Evolutionary conservation across 257 asterid genomes (phyloP).

Genomic region (Nicotiana noctiflora): DNA sequence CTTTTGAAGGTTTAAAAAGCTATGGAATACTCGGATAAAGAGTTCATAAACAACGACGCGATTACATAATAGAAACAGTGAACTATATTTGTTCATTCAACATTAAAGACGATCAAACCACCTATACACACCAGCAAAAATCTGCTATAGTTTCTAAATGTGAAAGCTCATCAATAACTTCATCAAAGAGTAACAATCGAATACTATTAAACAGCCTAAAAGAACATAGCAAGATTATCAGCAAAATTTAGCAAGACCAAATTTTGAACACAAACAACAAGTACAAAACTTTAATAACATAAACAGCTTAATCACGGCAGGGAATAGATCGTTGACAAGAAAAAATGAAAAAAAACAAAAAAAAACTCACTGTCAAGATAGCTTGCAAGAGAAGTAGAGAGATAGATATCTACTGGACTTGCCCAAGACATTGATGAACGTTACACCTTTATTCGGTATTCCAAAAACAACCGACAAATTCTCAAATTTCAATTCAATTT

Average conservation of each 20-base stretch:
- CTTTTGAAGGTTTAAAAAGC: neutral
- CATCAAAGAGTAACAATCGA: neutral
- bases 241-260: neutral
- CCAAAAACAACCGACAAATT: slow-evolving; percentile 38
- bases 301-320: neutral
- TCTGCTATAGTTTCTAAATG: too few species aligned
- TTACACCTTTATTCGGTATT: slow-evolving; percentile 33
- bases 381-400: slow-evolving; percentile 96
- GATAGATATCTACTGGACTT: slow-evolving; percentile 84
- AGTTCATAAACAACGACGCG: neutral
- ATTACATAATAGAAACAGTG: neutral
- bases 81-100: neutral
- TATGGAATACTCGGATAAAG: too few species aligned
- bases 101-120: too few species aligned
- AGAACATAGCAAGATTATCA: neutral
- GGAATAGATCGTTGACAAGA: neutral
- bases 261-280: neutral
- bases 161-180: too few species aligned
- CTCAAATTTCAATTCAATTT: slow-evolving; percentile 29
- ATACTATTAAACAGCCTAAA: neutral
- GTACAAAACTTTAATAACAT: neutral
- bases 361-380: slow-evolving; percentile 84
- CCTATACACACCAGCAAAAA: too few species aligned
- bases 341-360: neutral
- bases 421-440: slow-evolving; percentile 81